phyloP scores from a whole-genome alignment of 441 rosid species.

The Eruca vesicaria region DNA sequence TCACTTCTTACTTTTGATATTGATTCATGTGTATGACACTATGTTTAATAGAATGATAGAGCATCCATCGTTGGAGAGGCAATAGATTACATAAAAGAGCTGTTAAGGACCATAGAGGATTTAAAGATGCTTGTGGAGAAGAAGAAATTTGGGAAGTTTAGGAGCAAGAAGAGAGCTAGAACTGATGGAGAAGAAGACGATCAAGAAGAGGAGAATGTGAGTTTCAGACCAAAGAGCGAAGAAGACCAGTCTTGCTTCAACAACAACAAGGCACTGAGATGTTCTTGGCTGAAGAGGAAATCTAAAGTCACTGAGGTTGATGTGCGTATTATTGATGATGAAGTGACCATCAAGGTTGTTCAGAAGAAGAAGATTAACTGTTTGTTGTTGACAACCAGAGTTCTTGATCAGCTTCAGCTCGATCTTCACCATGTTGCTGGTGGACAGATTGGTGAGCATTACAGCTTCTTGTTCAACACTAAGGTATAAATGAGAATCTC shows the following conservation, averaged over 20 bases:
- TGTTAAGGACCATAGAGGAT: slow-evolving; percentile 61
- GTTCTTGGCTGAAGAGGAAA: slow-evolving; percentile 91
- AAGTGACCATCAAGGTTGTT: slow-evolving; percentile 83
- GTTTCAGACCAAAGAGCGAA: slow-evolving; percentile 29
- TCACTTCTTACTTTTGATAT: background rate
- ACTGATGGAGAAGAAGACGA: slow-evolving; percentile 23
- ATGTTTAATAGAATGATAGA: slow-evolving; percentile 55
- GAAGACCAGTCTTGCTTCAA: slow-evolving; percentile 51
- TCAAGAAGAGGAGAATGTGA: slow-evolving; percentile 39
- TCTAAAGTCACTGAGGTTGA: slow-evolving; percentile 82
- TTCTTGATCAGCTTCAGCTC: slow-evolving; percentile 79
- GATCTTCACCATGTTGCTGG: slow-evolving; percentile 95
- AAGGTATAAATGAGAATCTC: slow-evolving; percentile 47
- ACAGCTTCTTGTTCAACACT: slow-evolving; percentile 85
- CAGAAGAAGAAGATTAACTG: slow-evolving; percentile 86
- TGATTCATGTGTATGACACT: slow-evolving; percentile 10
- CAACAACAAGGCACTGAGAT: slow-evolving; percentile 54
- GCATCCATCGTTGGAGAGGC: slow-evolving; percentile 84
- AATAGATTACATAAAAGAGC: slow-evolving; percentile 82
- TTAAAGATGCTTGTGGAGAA: slow-evolving; percentile 75
- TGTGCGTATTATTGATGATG: slow-evolving; percentile 88
- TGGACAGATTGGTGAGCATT: slow-evolving; percentile 86
- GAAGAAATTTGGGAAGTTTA: slow-evolving; percentile 61
- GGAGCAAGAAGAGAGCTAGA: slow-evolving; percentile 58
- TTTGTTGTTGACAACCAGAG: slow-evolving; percentile 71